Conservation (phyloP, 805 yeast genomes). For the Peterozyma xylosa region DNA sequence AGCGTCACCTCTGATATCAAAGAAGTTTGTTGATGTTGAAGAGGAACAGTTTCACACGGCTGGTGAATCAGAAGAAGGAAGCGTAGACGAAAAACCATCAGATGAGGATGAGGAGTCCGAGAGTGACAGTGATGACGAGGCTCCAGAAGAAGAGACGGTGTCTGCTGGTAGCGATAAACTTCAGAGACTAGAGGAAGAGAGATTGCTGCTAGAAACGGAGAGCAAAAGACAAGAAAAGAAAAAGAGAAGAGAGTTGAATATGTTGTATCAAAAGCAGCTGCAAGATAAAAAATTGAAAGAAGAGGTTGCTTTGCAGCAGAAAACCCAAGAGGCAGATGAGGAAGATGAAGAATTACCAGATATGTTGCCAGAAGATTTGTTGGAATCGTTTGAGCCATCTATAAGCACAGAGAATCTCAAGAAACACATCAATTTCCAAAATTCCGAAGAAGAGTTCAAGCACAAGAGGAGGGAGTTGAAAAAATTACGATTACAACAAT, state of each 20-base stretch:
- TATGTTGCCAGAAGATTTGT: constrained; percentile 30
- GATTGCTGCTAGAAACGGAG: constrained; percentile 13
- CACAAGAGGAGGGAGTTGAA: constrained; percentile 10
- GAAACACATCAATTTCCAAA: constrained; percentile 6
- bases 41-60: too few species aligned
- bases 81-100: too few species aligned
- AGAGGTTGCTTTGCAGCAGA: constrained; percentile 1
- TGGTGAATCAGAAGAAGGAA: too few species aligned
- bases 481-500: constrained; percentile 15
- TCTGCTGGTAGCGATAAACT: background rate
- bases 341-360: constrained; percentile 22
- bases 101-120: too few species aligned
- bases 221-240: constrained; percentile 21
- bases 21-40: too few species aligned
- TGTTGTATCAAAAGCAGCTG: constrained; percentile 23
- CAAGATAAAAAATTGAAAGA: constrained; percentile 17
- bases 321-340: background rate
- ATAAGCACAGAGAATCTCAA: too few species aligned
- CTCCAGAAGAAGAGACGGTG: constrained; percentile 8
- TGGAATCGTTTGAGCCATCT: constrained; percentile 20
- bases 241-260: constrained; percentile 23
- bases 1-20: too few species aligned
- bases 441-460: constrained; percentile 4
- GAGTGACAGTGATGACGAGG: constrained; percentile 5
- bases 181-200: constrained; percentile 2